Percentiles rank a stretch among this genome's conserved stretches.
These are phyloP conservation scores for Chytriomyces sp. DNA, from an alignment of 192 early-diverging fungal species.

Conservation along the genomic window DNA sequence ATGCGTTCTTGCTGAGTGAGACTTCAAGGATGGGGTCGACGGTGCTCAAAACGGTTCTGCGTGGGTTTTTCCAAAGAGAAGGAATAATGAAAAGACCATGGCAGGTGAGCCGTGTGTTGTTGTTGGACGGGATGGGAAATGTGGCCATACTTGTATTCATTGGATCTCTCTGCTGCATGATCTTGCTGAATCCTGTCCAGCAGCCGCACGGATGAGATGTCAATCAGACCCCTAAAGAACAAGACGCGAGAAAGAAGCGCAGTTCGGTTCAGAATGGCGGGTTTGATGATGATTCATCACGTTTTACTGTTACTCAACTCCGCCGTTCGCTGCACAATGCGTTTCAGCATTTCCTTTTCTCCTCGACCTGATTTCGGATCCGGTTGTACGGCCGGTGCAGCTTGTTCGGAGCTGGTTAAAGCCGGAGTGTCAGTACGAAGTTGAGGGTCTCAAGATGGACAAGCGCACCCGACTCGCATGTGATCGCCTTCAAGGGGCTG, in stretches of 20 bases:
- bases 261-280: background rate
- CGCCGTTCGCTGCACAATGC: constrained; percentile 49
- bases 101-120: background rate
- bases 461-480: background rate
- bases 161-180: constrained; percentile 43
- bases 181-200: constrained; percentile 50
- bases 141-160: constrained; percentile 40
- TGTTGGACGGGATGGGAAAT: background rate
- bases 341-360: constrained; percentile 45
- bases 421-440: background rate
- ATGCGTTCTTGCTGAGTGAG: background rate
- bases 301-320: constrained; percentile 44
- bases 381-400: background rate
- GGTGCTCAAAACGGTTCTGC: constrained; percentile 8
- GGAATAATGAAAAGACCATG: background rate
- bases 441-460: background rate
- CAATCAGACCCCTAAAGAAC: constrained; percentile 41
- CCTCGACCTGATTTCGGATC: background rate
- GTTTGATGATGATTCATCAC: background rate
- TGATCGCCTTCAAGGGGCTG: background rate
- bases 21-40: background rate
- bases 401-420: background rate
- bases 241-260: background rate
- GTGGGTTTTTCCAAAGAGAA: background rate
- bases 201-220: constrained; percentile 50